Evolutionary conservation across 257 asterid species (phyloP), one percentile per base, ranked within the genome.

Genomic region (Lantana camara): DNA sequence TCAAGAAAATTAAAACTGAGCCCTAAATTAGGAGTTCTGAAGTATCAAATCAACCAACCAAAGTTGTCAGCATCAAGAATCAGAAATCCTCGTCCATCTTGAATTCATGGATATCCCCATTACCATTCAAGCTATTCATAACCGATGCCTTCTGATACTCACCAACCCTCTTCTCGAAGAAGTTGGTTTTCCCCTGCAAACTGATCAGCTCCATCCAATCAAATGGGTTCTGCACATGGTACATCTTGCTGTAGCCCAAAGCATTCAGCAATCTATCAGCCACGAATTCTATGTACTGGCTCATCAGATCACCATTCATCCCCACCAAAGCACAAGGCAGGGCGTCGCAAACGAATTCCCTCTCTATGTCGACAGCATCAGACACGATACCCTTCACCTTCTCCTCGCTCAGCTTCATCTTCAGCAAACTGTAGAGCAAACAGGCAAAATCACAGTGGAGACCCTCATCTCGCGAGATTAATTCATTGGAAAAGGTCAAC

Each of bases 201-300:
- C 98, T 92, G 35, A 92, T 92, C 70, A 92, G 40, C 73, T 89
- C 98, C 98, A 92, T 92, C 97, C 97, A 92, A 75, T 92, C 98
- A 35, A 89, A 92, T 1, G 97, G 98, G 12, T 92, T 92, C 68
- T 63, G 72, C 19, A 61, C 95, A 56, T 78, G 61, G 64, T 85
- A 92, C 72, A 89, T 2, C 23, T 85, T 92, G 21, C 80, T 78
- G 66, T 69, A 85, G 6, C 98, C 98, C 71, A 92, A 68, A 0
- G 95, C 79, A 5, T 30, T 60, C 73, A 92, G 69, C 76, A 92
- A 67, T 17, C 96, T 65, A 63, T 93, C 99, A 0, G 99, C 97
- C 9, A 93, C 97, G 12, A 90, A 93, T 10, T 93, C 86, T 0
- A 93, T 89, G 75, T 90, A 93, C 21, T 78, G 70, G 9, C 97